Percentiles rank a stretch among this genome's conserved stretches.
Conservation (phyloP, 2,329 filamentous ascomycete genomes). For the Sporothrix euskadiensis region DNA sequence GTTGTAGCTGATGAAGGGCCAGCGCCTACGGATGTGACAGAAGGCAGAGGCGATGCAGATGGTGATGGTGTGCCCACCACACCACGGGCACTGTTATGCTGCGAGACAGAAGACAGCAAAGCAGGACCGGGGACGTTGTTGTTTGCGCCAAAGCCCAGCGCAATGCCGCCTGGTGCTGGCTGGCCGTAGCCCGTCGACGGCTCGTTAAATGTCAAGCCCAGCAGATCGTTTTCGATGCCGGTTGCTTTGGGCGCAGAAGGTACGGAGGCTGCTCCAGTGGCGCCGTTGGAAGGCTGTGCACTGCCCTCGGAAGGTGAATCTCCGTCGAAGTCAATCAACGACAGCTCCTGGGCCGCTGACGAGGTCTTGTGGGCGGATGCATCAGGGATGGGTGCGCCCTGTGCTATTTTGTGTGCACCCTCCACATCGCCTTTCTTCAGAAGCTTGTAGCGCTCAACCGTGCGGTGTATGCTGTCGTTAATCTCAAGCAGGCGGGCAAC, state of each 20-base stretch:
- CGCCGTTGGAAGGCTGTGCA: conserved; percentile 52
- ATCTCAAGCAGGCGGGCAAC: conserved; percentile 95
- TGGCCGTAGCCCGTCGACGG: conserved; percentile 62
- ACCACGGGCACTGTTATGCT: conserved; percentile 59
- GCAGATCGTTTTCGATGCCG: conserved; percentile 82
- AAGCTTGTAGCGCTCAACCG: conserved; percentile 90
- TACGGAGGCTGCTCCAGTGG: conserved; percentile 36
- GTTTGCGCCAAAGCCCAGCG: conserved; percentile 74
- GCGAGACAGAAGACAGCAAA: conserved; percentile 63
- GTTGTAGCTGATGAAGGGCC: neutral
- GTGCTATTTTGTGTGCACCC: conserved; percentile 77
- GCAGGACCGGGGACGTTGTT: conserved; percentile 65
- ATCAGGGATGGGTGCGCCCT: conserved; percentile 60
- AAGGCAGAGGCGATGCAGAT: neutral
- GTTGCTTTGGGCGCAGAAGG: conserved; percentile 53
- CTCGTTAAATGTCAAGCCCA: conserved; percentile 81
- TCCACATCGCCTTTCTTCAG: conserved; percentile 94
- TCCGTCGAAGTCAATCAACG: conserved; percentile 86
- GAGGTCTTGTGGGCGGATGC: conserved; percentile 55
- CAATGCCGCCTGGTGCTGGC: conserved; percentile 68
- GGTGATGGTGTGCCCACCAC: conserved; percentile 37
- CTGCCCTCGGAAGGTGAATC: conserved; percentile 40
- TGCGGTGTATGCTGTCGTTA: conserved; percentile 97
- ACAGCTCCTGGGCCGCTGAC: conserved; percentile 67
- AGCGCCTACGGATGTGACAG: conserved; percentile 42